A percentile compares a stretch with the other conserved stretches of the same genome.
phyloP scores from a whole-genome alignment of 139 green algal species.

The Volvox reticuliferus region DNA sequence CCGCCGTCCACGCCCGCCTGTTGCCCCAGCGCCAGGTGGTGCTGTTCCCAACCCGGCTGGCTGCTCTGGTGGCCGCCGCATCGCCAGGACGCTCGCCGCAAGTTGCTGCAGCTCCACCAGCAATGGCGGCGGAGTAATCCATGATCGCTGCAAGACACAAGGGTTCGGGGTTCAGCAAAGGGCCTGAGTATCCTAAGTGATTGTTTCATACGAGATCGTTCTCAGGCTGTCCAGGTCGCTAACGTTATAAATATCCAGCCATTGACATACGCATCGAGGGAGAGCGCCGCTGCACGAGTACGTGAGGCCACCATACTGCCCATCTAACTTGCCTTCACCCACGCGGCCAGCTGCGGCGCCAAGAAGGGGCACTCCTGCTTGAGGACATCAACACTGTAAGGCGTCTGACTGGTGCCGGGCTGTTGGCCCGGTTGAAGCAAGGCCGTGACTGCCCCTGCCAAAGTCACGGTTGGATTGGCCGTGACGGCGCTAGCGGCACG shows the following conservation, averaged over 20 bases:
- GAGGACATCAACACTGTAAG: not conserved
- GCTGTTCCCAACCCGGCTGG: not conserved
- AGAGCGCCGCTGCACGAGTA: too few species aligned
- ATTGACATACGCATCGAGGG: too few species aligned
- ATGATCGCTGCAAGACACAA: not conserved
- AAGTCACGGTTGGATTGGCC: not conserved
- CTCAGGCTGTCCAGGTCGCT: too few species aligned
- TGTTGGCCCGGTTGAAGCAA: slow-evolving; percentile 4
- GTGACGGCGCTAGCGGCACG: not conserved
- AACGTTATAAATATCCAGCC: too few species aligned
- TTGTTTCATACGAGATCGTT: too few species aligned
- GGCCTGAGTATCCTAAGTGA: too few species aligned
- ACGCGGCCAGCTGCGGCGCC: slow-evolving; percentile 3
- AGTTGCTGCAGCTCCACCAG: slow-evolving; percentile 16
- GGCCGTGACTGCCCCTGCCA: not conserved
- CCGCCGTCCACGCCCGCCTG: not conserved
- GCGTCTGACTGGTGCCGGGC: not conserved
- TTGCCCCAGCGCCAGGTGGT: not conserved
- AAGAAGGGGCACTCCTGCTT: slow-evolving; percentile 28
- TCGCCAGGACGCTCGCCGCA: not conserved
- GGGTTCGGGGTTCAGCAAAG: not conserved
- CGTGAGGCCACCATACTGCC: too few species aligned
- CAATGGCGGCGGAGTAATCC: not conserved
- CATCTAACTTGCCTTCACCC: not conserved
- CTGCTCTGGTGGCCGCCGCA: slow-evolving; percentile 2